A percentile compares a stretch with the other conserved stretches of the same genome.
Conservation (phyloP, 768 basidiomycete genomes). For the Suillus subaureus region DNA sequence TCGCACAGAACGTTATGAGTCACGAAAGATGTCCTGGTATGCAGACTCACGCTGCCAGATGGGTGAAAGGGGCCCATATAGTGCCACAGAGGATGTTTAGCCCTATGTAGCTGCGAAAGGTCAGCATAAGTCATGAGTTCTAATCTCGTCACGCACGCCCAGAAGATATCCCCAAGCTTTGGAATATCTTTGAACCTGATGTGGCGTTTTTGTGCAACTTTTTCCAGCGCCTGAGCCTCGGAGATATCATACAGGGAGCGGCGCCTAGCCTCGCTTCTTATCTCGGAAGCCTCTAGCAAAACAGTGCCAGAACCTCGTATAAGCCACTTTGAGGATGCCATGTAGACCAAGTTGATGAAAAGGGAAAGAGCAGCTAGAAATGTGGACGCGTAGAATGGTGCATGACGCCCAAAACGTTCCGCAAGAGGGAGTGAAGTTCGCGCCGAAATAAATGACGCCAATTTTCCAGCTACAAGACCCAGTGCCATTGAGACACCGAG, state of each 20-base stretch:
- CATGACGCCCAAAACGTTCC: slow-evolving; percentile 62
- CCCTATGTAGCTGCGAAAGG: slow-evolving; percentile 58
- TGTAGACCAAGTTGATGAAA: slow-evolving; percentile 66
- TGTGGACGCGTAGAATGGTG: slow-evolving; percentile 75
- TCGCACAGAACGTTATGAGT: slow-evolving; percentile 5
- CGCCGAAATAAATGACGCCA: slow-evolving; percentile 74
- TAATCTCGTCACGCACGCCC: slow-evolving; percentile 54
- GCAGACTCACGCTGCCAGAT: slow-evolving; percentile 67
- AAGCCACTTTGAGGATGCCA: slow-evolving; percentile 65
- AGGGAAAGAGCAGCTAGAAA: slow-evolving; percentile 67
- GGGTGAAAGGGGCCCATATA: slow-evolving; percentile 78
- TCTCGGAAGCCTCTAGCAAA: slow-evolving; percentile 60
- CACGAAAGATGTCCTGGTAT: not conserved
- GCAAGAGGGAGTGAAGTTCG: slow-evolving; percentile 78
- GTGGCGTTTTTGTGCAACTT: slow-evolving; percentile 64
- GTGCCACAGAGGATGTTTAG: slow-evolving; percentile 77
- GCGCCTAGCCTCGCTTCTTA: slow-evolving; percentile 54
- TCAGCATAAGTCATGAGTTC: slow-evolving; percentile 7
- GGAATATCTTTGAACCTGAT: slow-evolving; percentile 64
- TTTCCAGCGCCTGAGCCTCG: slow-evolving; percentile 63
- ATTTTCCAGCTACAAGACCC: slow-evolving; percentile 83
- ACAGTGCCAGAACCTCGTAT: slow-evolving; percentile 60
- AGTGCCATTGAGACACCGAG: slow-evolving; percentile 78
- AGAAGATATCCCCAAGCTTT: slow-evolving; percentile 74
- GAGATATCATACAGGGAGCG: slow-evolving; percentile 47